Percentiles rank a stretch among this genome's conserved stretches.
phyloP scores from a whole-genome alignment of 2,329 filamentous ascomycete genomes.

The Diaporthe australafricana region DNA sequence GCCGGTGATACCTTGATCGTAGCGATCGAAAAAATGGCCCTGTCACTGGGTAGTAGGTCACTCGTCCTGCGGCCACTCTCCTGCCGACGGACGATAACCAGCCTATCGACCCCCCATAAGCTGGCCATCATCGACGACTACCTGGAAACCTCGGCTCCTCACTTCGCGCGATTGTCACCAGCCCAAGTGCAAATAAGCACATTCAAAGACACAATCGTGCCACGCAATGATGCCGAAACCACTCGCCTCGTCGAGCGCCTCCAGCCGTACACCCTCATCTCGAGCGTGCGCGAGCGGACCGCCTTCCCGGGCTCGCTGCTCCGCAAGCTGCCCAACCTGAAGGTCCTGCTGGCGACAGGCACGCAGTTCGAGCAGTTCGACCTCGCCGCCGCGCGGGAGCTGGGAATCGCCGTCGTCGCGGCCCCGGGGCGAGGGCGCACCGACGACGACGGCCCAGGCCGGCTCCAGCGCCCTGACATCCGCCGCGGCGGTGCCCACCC shows the following conservation, averaged over 20 bases:
- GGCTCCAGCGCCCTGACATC: conserved; percentile 40
- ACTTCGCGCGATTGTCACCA: conserved; percentile 60
- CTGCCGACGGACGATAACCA: background rate
- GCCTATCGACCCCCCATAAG: background rate
- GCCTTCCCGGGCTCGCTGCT: conserved; percentile 68
- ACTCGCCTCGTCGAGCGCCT: conserved; percentile 61
- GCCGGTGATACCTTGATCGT: background rate
- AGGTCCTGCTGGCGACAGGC: conserved; percentile 71
- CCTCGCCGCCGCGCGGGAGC: conserved; percentile 59
- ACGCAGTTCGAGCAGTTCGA: conserved; percentile 71
- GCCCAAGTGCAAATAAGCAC: conserved; percentile 56
- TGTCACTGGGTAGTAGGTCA: background rate
- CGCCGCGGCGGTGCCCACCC: conserved; percentile 52
- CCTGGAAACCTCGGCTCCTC: conserved; percentile 58
- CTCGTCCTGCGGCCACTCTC: background rate
- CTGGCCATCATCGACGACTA: conserved; percentile 71
- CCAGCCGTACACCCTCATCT: conserved; percentile 66
- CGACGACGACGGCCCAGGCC: conserved; percentile 37
- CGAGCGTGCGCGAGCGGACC: conserved; percentile 74
- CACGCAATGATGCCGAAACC: conserved; percentile 45
- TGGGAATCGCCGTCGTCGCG: conserved; percentile 63
- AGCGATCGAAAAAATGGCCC: background rate
- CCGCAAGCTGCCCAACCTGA: conserved; percentile 69
- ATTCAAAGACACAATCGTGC: conserved; percentile 66
- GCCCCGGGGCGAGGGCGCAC: conserved; percentile 53